Conservation (phyloP, 495 filamentous ascomycete genomes). For the Achaetomiella virescens region DNA sequence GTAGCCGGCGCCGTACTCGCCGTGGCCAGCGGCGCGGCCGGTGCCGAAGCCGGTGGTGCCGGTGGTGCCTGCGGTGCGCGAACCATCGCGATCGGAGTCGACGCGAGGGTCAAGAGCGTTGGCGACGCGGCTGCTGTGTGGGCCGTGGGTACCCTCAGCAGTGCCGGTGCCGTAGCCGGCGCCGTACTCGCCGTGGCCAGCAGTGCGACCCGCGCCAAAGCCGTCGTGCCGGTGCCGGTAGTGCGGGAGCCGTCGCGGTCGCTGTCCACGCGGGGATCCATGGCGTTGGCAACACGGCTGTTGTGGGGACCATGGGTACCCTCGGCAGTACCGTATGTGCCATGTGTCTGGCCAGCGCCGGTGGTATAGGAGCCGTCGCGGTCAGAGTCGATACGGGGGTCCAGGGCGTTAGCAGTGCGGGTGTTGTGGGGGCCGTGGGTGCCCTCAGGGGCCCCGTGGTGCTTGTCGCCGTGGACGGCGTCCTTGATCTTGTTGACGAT, state of each 20-base stretch:
- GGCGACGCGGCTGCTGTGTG: conserved; percentile 47
- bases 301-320: conserved; percentile 12
- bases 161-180: not conserved
- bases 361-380: conserved; percentile 26
- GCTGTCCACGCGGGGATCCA: conserved; percentile 15
- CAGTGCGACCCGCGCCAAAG: conserved; percentile 8
- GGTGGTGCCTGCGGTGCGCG: conserved; percentile 15
- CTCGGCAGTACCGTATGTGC: conserved; percentile 11
- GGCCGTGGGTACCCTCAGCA: conserved; percentile 29
- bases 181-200: conserved; percentile 11
- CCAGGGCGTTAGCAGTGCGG: conserved; percentile 39
- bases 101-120: conserved; percentile 51
- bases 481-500: conserved; percentile 72
- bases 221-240: conserved; percentile 18
- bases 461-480: conserved; percentile 46
- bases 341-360: conserved; percentile 26
- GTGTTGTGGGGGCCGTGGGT: conserved; percentile 35
- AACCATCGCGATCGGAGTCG: conserved; percentile 41
- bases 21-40: conserved; percentile 12
- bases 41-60: conserved; percentile 15
- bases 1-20: not conserved
- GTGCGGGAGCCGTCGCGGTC: conserved; percentile 12
- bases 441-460: conserved; percentile 32
- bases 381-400: conserved; percentile 46
- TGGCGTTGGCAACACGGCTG: conserved; percentile 18